Conservation (phyloP, 31 red algal genomes). For the Bonnemaisonia californica region DNA sequence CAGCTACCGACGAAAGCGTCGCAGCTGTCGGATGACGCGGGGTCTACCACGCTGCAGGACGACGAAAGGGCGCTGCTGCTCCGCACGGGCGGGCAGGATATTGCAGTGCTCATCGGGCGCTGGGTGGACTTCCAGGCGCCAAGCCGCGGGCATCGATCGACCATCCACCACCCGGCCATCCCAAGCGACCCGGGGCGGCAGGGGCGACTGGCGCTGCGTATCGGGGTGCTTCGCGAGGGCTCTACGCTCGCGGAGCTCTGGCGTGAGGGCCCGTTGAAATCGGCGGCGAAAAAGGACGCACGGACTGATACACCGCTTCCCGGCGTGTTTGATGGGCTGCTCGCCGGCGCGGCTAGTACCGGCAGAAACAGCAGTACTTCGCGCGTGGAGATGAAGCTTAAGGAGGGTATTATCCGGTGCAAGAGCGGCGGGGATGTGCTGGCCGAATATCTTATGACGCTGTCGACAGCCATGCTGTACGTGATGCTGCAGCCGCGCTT, state of each 20-base stretch:
- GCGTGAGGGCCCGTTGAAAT: not conserved
- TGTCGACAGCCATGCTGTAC: slow-evolving; percentile 19
- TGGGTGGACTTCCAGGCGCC: slow-evolving; percentile 6
- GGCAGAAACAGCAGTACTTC: not conserved
- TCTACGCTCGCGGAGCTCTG: not conserved
- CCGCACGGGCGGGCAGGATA: not conserved
- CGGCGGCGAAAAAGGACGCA: not conserved
- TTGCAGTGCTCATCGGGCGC: not conserved
- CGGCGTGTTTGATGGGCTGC: not conserved
- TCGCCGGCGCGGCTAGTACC: not conserved
- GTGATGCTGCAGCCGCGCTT: slow-evolving; percentile 17
- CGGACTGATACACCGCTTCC: not conserved
- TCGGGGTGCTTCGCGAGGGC: slow-evolving; percentile 1
- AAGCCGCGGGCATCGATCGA: not conserved
- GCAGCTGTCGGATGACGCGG: not conserved
- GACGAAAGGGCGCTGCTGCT: slow-evolving; percentile 8
- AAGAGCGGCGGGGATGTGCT: not conserved
- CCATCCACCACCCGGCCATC: not conserved
- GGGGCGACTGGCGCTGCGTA: not conserved
- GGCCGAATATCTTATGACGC: slow-evolving; percentile 5
- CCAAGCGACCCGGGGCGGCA: too few species aligned
- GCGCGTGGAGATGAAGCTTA: not conserved
- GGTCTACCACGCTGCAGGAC: not conserved
- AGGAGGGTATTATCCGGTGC: not conserved
- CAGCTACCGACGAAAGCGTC: not conserved